Percentiles rank a stretch among this genome's conserved stretches.
phyloP scores from a whole-genome alignment of 306 rosid species.

The Cotoneaster glaucophyllus region DNA sequence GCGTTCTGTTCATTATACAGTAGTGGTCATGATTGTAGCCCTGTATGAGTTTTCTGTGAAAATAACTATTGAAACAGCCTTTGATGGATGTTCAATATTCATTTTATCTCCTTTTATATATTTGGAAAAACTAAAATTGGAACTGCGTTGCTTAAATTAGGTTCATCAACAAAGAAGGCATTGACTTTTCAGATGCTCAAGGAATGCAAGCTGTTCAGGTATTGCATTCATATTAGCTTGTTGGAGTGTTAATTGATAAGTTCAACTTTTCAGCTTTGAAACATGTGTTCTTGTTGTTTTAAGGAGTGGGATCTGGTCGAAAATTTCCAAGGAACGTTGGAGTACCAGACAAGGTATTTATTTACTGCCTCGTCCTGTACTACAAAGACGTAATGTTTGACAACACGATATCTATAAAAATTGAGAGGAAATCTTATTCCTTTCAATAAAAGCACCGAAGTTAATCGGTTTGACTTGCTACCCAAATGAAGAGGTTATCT shows the following conservation, averaged over 20 bases:
- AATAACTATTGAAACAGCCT: neutral
- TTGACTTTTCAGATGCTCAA: conserved; percentile 97
- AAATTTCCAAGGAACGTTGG: conserved; percentile 86
- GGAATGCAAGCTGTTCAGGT: conserved; percentile 97
- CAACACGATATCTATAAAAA: neutral
- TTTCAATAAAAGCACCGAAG: neutral
- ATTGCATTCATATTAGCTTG: conserved; percentile 19
- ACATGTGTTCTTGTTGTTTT: conserved; percentile 18
- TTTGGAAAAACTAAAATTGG: neutral
- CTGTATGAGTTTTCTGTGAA: neutral
- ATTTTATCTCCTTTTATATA: neutral
- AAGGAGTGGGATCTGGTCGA: conserved; percentile 99
- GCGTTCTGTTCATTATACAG: neutral
- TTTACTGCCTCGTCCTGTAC: conserved; percentile 5
- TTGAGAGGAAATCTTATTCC: neutral
- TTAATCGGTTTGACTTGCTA: neutral
- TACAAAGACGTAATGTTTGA: neutral
- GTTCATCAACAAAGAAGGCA: conserved; percentile 89
- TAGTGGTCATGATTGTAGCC: neutral
- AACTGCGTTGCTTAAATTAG: conserved; percentile 30
- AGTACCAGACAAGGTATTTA: conserved; percentile 91
- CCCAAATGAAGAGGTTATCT: neutral
- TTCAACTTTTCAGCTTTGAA: conserved; percentile 17
- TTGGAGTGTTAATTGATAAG: conserved; percentile 18
- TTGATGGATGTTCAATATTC: neutral